Evolutionary conservation across 148 eudicot species (phyloP).

Genomic region (Dianthus caryophyllus): DNA sequence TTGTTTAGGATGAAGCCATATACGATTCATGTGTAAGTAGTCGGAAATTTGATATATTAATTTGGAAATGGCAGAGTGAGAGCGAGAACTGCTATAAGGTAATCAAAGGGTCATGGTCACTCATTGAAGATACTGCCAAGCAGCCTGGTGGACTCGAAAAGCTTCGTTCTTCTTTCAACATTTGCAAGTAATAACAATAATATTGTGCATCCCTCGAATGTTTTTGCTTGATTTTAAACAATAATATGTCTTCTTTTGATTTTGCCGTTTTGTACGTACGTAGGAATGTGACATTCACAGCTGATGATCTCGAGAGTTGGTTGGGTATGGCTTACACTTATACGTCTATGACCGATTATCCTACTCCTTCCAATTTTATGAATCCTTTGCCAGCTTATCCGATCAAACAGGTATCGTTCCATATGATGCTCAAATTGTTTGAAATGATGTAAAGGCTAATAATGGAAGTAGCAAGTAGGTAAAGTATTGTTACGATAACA

Average conservation of each 20-base stretch:
- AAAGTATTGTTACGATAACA: too few species aligned
- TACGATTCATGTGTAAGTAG: too few species aligned
- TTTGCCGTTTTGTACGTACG: neutral
- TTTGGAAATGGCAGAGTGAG: conserved; percentile 49
- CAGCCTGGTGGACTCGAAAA: conserved; percentile 48
- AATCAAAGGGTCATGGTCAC: conserved; percentile 73
- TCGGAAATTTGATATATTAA: too few species aligned
- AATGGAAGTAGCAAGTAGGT: too few species aligned
- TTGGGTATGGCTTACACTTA: conserved; percentile 46
- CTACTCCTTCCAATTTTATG: conserved; percentile 73
- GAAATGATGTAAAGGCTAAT: too few species aligned
- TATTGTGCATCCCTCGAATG: too few species aligned
- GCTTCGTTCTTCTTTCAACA: conserved; percentile 62
- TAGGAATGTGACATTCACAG: conserved; percentile 32
- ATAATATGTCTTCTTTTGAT: neutral
- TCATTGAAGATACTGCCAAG: conserved; percentile 57
- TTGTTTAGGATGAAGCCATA: too few species aligned
- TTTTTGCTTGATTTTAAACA: too few species aligned
- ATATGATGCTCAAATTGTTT: too few species aligned
- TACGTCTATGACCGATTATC: conserved; percentile 87
- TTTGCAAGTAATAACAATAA: conserved; percentile 75
- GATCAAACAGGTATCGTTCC: conserved; percentile 47
- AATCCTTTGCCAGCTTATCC: conserved; percentile 78
- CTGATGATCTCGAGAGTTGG: conserved; percentile 36
- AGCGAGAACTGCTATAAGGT: conserved; percentile 78